Conservation (phyloP, 1,284 basidiomycete genomes). For the Hymenochaete sp. region DNA sequence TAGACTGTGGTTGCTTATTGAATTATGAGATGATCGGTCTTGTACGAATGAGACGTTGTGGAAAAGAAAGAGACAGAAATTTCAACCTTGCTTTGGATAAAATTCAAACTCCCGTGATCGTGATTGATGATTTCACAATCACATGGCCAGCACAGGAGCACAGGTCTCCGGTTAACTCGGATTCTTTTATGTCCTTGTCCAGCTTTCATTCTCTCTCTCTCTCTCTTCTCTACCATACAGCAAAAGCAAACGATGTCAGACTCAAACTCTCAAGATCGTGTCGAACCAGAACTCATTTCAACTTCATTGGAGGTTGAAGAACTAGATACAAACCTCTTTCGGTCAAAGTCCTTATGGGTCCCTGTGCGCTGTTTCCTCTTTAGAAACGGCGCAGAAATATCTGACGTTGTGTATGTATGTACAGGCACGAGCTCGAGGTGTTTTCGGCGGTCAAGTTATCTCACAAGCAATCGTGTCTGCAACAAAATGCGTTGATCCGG, state of each 20-base stretch:
- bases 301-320: constrained; percentile 70
- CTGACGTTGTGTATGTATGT: too few relatives aligned
- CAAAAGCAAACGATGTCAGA: constrained; percentile 16
- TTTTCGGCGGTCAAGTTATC: constrained; percentile 88
- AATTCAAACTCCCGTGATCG: too few relatives aligned
- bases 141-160: too few relatives aligned
- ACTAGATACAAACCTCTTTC: constrained; percentile 68
- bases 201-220: background rate
- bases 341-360: constrained; percentile 64
- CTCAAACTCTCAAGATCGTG: constrained; percentile 24
- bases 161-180: too few relatives aligned
- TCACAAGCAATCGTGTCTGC: constrained; percentile 80
- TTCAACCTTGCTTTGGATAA: too few relatives aligned
- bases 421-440: too few relatives aligned
- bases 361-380: constrained; percentile 53
- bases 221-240: background rate
- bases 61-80: too few relatives aligned
- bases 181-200: background rate
- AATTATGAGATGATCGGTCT: too few relatives aligned
- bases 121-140: too few relatives aligned
- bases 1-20: too few relatives aligned
- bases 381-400: too few relatives aligned
- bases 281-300: constrained; percentile 54
- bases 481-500: constrained; percentile 60
- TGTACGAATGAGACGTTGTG: too few relatives aligned